Percentiles rank a stretch among this genome's conserved stretches.
Conservation (phyloP, 192 early-diverging fungal species). For the Phlyctochytrium planicorne region DNA sequence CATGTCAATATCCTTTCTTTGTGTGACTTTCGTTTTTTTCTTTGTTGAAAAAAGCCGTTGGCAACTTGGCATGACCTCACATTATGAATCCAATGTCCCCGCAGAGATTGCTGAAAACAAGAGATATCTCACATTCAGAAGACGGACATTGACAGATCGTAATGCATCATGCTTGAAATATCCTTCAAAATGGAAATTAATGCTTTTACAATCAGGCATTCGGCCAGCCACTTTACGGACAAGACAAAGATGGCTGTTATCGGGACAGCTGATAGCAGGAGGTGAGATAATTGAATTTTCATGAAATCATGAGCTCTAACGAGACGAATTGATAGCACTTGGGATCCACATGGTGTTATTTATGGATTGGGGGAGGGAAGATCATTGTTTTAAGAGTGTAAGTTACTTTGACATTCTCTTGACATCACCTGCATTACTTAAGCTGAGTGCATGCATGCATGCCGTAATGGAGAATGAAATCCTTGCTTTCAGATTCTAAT, state of each 20-base stretch:
- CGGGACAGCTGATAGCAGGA: not conserved
- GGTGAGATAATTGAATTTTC: too few relatives aligned
- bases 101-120: not conserved
- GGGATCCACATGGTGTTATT: constrained; percentile 15
- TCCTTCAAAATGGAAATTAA: not conserved
- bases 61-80: not conserved
- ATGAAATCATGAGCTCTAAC: too few relatives aligned
- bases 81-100: not conserved
- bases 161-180: not conserved
- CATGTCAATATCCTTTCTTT: constrained; percentile 9
- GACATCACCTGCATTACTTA: too few relatives aligned
- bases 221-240: constrained; percentile 2
- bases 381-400: constrained; percentile 15
- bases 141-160: constrained; percentile 20
- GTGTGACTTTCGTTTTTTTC: not conserved
- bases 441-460: too few relatives aligned
- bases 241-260: not conserved
- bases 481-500: too few relatives aligned
- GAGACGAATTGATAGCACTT: not conserved
- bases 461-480: too few relatives aligned
- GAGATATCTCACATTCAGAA: constrained; percentile 10
- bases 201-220: constrained; percentile 1
- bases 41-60: not conserved
- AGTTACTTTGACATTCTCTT: too few relatives aligned
- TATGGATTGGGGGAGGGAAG: constrained; percentile 11